These are phyloP conservation scores for Pulveroboletus sp. DNA, from an alignment of 768 basidiomycete species.

Conservation along the genomic window DNA sequence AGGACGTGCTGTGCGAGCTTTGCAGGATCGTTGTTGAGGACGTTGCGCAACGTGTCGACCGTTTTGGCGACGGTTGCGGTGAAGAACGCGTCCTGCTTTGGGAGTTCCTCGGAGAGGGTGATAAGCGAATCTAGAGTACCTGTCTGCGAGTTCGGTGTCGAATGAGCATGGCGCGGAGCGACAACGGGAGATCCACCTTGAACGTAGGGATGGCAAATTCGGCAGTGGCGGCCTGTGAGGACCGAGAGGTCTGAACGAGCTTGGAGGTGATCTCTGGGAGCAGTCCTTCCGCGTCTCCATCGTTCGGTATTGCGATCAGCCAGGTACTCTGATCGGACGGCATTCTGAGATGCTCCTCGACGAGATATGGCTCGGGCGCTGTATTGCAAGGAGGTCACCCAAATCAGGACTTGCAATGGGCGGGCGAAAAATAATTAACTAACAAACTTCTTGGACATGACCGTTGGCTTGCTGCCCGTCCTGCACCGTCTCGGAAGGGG, in stretches of 20 bases:
- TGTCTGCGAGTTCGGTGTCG: slow-evolving; percentile 49
- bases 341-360: slow-evolving; percentile 44
- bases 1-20: slow-evolving; percentile 73
- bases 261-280: slow-evolving; percentile 62
- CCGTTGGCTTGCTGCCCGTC: slow-evolving; percentile 1
- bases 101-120: slow-evolving; percentile 84
- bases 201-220: slow-evolving; percentile 78
- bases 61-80: slow-evolving; percentile 86
- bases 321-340: slow-evolving; percentile 96
- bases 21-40: slow-evolving; percentile 81
- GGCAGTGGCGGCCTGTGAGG: slow-evolving; percentile 47
- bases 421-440: slow-evolving; percentile 16
- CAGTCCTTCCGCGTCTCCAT: slow-evolving; percentile 79
- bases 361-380: slow-evolving; percentile 2
- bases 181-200: slow-evolving; percentile 59
- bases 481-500: slow-evolving; percentile 9
- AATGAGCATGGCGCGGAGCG: slow-evolving; percentile 7
- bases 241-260: slow-evolving; percentile 54
- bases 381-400: neutral
- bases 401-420: slow-evolving; percentile 18
- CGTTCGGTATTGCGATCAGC: slow-evolving; percentile 82
- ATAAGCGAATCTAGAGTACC: slow-evolving; percentile 91
- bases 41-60: slow-evolving; percentile 88
- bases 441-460: slow-evolving; percentile 3
- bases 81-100: slow-evolving; percentile 87